Evolutionary conservation across 2,329 filamentous ascomycete genomes (phyloP).

Genomic region (Fusarium setosum): DNA sequence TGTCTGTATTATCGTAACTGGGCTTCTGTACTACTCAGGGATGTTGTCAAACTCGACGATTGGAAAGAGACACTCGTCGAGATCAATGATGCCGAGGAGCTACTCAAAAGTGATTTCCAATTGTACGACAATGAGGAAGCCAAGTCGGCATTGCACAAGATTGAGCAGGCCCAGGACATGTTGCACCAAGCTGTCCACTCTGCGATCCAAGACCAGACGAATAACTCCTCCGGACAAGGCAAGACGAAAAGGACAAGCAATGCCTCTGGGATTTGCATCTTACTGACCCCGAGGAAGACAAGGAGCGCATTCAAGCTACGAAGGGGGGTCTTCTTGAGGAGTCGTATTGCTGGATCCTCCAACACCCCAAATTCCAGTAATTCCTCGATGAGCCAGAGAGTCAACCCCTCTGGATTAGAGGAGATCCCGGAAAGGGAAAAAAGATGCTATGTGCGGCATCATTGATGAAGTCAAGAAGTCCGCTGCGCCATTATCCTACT

Average conservation of each 20-base stretch:
- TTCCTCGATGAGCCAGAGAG: constrained; percentile 12
- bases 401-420: constrained; percentile 51
- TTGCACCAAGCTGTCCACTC: too few relatives aligned
- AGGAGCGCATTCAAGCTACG: constrained; percentile 47
- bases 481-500: constrained; percentile 45
- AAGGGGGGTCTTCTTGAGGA: constrained; percentile 50
- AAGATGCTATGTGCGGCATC: constrained; percentile 54
- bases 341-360: constrained; percentile 51
- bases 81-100: constrained; percentile 36
- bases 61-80: constrained; percentile 46
- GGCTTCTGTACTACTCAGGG: constrained; percentile 42
- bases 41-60: constrained; percentile 47
- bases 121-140: background rate
- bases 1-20: constrained; percentile 49
- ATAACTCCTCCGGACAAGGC: too few relatives aligned
- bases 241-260: background rate
- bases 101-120: background rate
- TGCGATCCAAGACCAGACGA: background rate
- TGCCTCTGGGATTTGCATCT: constrained; percentile 40
- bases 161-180: background rate
- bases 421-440: constrained; percentile 57
- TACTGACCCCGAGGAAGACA: constrained; percentile 49
- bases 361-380: constrained; percentile 33
- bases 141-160: background rate
- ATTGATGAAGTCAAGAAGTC: constrained; percentile 45